Percentiles rank a stretch among this genome's conserved stretches.
phyloP scores from a whole-genome alignment of 306 rosid species.

The Quercus bicolor region DNA sequence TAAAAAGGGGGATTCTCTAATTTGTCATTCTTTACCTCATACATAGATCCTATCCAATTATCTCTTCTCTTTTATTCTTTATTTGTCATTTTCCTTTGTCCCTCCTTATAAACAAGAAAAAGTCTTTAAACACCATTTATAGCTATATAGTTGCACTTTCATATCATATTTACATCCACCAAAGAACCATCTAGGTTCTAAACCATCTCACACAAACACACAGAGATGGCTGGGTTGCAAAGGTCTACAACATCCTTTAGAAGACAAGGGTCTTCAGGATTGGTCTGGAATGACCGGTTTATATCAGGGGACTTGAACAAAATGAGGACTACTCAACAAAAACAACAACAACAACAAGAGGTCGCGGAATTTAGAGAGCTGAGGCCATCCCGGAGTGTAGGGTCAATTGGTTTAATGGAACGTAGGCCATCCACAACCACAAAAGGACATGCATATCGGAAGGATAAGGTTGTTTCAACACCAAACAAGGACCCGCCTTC shows the following conservation, averaged over 20 bases:
- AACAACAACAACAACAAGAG: not conserved
- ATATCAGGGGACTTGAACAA: slow-evolving; percentile 26
- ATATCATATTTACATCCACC: not conserved
- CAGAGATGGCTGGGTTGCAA: slow-evolving; percentile 47
- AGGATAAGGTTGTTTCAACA: slow-evolving; percentile 33
- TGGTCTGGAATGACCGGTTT: slow-evolving; percentile 65
- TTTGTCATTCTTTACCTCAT: not conserved
- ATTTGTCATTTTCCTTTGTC: slow-evolving; percentile 16
- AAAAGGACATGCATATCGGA: slow-evolving; percentile 3
- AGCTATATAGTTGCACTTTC: not conserved
- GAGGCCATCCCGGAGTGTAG: slow-evolving; percentile 20
- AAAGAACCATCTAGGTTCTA: not conserved
- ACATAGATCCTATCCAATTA: slow-evolving; percentile 18
- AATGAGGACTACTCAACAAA: slow-evolving; percentile 11
- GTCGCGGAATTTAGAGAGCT: not conserved
- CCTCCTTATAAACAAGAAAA: not conserved
- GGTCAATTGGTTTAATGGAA: slow-evolving; percentile 16
- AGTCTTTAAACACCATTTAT: slow-evolving; percentile 16
- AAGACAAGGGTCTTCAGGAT: slow-evolving; percentile 77
- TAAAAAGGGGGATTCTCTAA: not conserved
- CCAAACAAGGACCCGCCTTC: slow-evolving; percentile 63
- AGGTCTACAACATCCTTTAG: slow-evolving; percentile 70
- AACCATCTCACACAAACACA: not conserved
- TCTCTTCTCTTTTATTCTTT: not conserved
- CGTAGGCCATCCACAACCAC: slow-evolving; percentile 34